These are phyloP conservation scores for Elsinoe ampelina DNA, from an alignment of 2,329 filamentous ascomycete genomes.

Conservation along the genomic window DNA sequence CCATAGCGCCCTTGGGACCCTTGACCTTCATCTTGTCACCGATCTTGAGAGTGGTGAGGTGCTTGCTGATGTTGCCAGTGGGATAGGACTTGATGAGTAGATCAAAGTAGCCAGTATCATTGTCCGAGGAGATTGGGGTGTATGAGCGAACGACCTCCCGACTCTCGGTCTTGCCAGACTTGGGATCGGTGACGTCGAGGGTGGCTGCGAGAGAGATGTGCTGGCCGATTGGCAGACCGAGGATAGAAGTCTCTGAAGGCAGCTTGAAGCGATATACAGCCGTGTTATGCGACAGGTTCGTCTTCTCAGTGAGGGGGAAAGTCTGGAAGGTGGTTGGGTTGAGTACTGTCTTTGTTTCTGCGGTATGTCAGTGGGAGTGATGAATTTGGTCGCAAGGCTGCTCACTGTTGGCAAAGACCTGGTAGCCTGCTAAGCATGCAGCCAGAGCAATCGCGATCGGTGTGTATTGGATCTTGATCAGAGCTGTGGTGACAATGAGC, in stretches of 20 bases:
- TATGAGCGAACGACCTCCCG: constrained; percentile 88
- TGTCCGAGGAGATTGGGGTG: constrained; percentile 83
- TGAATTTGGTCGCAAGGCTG: background rate
- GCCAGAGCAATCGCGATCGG: constrained; percentile 61
- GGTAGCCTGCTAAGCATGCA: constrained; percentile 57
- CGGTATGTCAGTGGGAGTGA: constrained; percentile 6
- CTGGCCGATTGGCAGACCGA: constrained; percentile 66
- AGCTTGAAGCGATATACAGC: constrained; percentile 97
- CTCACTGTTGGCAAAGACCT: constrained; percentile 61
- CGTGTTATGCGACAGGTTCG: constrained; percentile 91
- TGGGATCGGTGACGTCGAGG: constrained; percentile 55
- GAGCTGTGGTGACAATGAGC: constrained; percentile 63
- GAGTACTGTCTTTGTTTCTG: constrained; percentile 71
- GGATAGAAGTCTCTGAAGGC: constrained; percentile 65
- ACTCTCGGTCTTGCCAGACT: constrained; percentile 58
- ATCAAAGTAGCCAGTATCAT: constrained; percentile 86
- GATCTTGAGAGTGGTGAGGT: constrained; percentile 73
- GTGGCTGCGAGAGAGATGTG: constrained; percentile 91
- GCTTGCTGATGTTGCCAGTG: constrained; percentile 91
- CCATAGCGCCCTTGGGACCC: constrained; percentile 95
- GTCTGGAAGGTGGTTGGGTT: constrained; percentile 84
- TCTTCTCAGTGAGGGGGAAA: constrained; percentile 91
- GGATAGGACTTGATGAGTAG: constrained; percentile 97
- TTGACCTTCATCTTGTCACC: constrained; percentile 83
- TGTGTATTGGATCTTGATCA: constrained; percentile 70